phyloP scores from a whole-genome alignment of 805 yeast species.

The Starmerella floris region DNA sequence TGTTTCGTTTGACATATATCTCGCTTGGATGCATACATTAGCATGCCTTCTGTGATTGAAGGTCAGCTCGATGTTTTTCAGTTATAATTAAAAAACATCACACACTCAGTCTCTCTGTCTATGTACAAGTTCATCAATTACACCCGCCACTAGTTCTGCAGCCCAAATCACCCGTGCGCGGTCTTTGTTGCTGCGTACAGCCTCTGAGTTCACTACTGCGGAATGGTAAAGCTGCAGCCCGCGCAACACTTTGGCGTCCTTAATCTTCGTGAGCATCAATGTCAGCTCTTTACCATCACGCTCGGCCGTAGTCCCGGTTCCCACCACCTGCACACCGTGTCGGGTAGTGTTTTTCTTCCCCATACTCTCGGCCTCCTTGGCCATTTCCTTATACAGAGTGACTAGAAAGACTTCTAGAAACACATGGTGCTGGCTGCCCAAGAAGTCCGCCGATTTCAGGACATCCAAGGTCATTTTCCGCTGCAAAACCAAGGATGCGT shows the following conservation, averaged over 20 bases:
- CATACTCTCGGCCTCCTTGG: slow-evolving; percentile 27
- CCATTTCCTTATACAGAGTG: slow-evolving; percentile 50
- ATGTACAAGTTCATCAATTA: slow-evolving; percentile 15
- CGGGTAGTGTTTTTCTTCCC: slow-evolving; percentile 2
- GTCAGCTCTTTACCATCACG: slow-evolving; percentile 39
- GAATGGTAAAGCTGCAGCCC: slow-evolving; percentile 55
- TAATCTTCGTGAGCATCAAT: slow-evolving; percentile 41
- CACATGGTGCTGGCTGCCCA: slow-evolving; percentile 44
- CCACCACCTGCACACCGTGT: slow-evolving; percentile 1
- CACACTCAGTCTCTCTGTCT: neutral
- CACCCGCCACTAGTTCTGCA: slow-evolving; percentile 12
- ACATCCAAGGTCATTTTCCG: slow-evolving; percentile 61
- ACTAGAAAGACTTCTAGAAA: slow-evolving; percentile 65
- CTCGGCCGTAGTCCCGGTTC: slow-evolving; percentile 10
- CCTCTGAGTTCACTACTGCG: slow-evolving; percentile 31
- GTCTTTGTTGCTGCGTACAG: slow-evolving; percentile 40
- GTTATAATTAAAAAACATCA: too few species aligned
- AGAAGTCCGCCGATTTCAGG: slow-evolving; percentile 57
- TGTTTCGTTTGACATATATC: too few species aligned
- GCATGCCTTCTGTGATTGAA: too few species aligned
- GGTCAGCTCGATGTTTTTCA: too few species aligned
- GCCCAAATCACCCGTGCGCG: slow-evolving; percentile 58
- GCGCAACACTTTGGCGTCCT: slow-evolving; percentile 44
- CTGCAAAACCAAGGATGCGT: slow-evolving; percentile 61
- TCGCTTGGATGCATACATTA: too few species aligned